Base-by-base conservation (phyloP, 2,329 filamentous ascomycete genomes). In the Purpureocillium takamizusanense region DNA sequence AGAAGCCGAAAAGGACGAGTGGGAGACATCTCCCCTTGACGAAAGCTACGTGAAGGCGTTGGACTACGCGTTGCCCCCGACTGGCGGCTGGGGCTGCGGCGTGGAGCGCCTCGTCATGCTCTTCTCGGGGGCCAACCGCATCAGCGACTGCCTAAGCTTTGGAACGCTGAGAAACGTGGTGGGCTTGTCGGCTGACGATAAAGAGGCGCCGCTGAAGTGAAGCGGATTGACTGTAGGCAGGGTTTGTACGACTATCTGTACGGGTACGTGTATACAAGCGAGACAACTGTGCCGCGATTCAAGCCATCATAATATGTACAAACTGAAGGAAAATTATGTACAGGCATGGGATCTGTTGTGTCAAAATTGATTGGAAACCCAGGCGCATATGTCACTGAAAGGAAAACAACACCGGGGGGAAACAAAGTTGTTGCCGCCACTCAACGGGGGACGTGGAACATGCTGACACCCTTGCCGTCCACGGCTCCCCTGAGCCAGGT, bases 81-180 rank as follows among this genome's bases (percentile, higher is more conserved):
- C 92, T 0, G 92, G 90, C 0, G 92, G 92, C 4, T 98, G 92
- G 92, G 92, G 92, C 2, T 94, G 88, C 51, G 92, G 92, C 1
- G 69, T 98, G 31, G 92, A 98, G 62, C 72, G 92, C 38, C 67
- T 98, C 37, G 83, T 87, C 29, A 98, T 98, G 92, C 64, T 95
- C 35, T 86, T 97, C 52, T 78, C 83, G 1, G 88, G 86, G 0
- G 72, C 78, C 28, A 76, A 76, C 56, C 76, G 83, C 49, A 95
- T 98, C 52, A 78, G 76, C 30, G 89, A 97, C 61, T 87, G 90
- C 14, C 64, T 97, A 52, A 79, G 81, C 27, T 98, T 98, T 66
- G 92, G 92, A 1, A 94, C 77, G 39, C 59, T 98, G 65, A 78
- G 80, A 55, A 78, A 82, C 46, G 75, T 83, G 4, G 70, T 79